Conservation (phyloP, 108 stramenopile genomes). For the Fistulifera solaris region DNA sequence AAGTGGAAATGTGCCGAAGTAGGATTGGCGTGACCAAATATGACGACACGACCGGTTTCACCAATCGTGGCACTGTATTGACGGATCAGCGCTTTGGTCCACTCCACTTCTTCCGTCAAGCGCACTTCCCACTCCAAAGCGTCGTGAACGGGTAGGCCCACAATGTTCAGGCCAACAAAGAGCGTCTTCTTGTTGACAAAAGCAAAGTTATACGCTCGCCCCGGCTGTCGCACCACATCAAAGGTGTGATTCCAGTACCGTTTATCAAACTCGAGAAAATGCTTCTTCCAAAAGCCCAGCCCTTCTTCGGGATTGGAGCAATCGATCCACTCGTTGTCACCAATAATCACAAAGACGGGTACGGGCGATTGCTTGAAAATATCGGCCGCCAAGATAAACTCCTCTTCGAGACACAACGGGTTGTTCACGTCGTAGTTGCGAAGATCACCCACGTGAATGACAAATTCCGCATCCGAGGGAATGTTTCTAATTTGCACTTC, state of each 20-base stretch:
- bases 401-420: conserved; percentile 27
- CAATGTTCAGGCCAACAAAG: conserved; percentile 28
- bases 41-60: conserved; percentile 14
- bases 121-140: conserved; percentile 17
- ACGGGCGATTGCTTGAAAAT: conserved; percentile 43
- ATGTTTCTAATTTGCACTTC: conserved; percentile 10
- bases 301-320: conserved; percentile 24
- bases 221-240: conserved; percentile 7
- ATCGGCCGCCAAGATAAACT: conserved; percentile 32
- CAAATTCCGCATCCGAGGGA: conserved; percentile 49
- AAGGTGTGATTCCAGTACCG: conserved; percentile 21
- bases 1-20: conserved; percentile 9
- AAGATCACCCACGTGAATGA: conserved; percentile 65
- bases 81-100: conserved; percentile 15
- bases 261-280: conserved; percentile 16
- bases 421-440: conserved; percentile 12
- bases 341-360: conserved; percentile 47
- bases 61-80: conserved; percentile 1
- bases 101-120: conserved; percentile 12
- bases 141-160: conserved; percentile 15
- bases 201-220: conserved; percentile 17
- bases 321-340: conserved; percentile 54
- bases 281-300: conserved; percentile 14
- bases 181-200: conserved; percentile 28
- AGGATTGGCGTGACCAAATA: conserved; percentile 28